These are phyloP conservation scores for Paratrypanosoma confusum DNA, from an alignment of 208 protist genomes.

Conservation along the genomic window DNA sequence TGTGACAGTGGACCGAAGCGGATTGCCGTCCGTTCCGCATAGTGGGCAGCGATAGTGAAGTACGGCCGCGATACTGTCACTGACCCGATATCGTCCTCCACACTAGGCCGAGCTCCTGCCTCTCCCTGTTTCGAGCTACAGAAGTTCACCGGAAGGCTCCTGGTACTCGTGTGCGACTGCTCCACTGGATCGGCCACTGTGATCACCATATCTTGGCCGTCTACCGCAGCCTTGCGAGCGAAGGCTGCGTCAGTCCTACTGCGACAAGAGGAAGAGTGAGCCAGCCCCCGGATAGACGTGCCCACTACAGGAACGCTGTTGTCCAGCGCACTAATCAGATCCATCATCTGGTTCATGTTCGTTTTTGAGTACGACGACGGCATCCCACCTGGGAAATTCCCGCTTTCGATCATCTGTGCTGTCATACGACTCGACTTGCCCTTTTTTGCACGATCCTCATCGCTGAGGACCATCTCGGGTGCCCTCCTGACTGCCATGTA, in stretches of 20 bases:
- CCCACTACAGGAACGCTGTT: too few species aligned
- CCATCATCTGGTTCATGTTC: slow-evolving; percentile 6
- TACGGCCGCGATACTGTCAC: slow-evolving; percentile 40
- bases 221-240: slow-evolving; percentile 8
- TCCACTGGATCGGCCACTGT: slow-evolving; percentile 17
- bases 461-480: slow-evolving; percentile 10
- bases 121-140: background rate
- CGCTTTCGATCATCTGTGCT: slow-evolving; percentile 1
- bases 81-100: background rate
- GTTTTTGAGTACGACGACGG: background rate
- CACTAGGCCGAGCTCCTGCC: slow-evolving; percentile 1
- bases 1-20: slow-evolving; percentile 59
- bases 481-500: slow-evolving; percentile 40
- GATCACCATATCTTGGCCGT: slow-evolving; percentile 12
- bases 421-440: too few species aligned
- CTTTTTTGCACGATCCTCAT: too few species aligned
- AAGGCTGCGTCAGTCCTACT: too few species aligned
- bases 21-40: slow-evolving; percentile 61
- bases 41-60: slow-evolving; percentile 77
- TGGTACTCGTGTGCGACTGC: slow-evolving; percentile 5
- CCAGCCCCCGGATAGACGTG: too few species aligned
- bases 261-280: too few species aligned
- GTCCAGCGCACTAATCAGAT: too few species aligned
- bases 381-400: slow-evolving; percentile 11
- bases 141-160: background rate